A percentile compares a stretch with the other conserved stretches of the same genome.
These are phyloP conservation scores for Pseudomassariella vexata DNA, from an alignment of 2,329 filamentous ascomycete genomes.

Conservation along the genomic window DNA sequence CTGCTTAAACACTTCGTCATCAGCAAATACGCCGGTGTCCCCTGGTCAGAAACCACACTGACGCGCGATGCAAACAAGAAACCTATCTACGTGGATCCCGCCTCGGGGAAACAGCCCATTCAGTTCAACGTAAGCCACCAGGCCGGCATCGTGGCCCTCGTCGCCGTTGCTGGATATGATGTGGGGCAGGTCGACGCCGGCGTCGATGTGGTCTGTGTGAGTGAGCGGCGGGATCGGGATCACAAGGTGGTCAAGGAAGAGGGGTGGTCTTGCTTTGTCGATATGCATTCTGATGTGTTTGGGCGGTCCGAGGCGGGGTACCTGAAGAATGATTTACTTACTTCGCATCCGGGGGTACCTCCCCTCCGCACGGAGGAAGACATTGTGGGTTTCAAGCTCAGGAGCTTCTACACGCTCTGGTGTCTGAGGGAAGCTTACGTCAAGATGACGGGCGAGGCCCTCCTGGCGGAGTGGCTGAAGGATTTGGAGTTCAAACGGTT, in stretches of 20 bases:
- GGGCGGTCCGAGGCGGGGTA: slow-evolving; percentile 53
- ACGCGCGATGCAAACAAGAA: slow-evolving; percentile 50
- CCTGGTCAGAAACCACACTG: slow-evolving; percentile 55
- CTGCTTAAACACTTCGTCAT: slow-evolving; percentile 70
- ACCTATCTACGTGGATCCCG: slow-evolving; percentile 45
- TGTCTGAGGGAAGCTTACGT: slow-evolving; percentile 76
- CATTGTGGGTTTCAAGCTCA: slow-evolving; percentile 56
- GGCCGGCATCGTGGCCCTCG: slow-evolving; percentile 65
- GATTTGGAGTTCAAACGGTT: slow-evolving; percentile 65
- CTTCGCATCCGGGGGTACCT: slow-evolving; percentile 17
- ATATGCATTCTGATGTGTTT: slow-evolving; percentile 68
- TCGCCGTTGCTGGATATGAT: slow-evolving; percentile 40
- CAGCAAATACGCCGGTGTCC: slow-evolving; percentile 47
- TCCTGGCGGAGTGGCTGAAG: slow-evolving; percentile 67
- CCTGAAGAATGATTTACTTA: slow-evolving; percentile 41
- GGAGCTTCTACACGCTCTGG: slow-evolving; percentile 73
- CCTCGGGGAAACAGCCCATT: slow-evolving; percentile 40
- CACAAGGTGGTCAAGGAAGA: slow-evolving; percentile 43
- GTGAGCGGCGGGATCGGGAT: slow-evolving; percentile 62
- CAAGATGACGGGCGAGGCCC: slow-evolving; percentile 75
- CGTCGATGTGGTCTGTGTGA: slow-evolving; percentile 70
- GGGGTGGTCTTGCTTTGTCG: slow-evolving; percentile 63
- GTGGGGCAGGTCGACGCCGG: slow-evolving; percentile 47
- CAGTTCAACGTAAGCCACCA: slow-evolving; percentile 76
- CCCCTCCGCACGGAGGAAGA: slow-evolving; percentile 17